A percentile compares a stretch with the other conserved stretches of the same genome.
Evolutionary conservation across 176 grass and related monocot genomes (phyloP).

Genomic region (Musa itinerans): DNA sequence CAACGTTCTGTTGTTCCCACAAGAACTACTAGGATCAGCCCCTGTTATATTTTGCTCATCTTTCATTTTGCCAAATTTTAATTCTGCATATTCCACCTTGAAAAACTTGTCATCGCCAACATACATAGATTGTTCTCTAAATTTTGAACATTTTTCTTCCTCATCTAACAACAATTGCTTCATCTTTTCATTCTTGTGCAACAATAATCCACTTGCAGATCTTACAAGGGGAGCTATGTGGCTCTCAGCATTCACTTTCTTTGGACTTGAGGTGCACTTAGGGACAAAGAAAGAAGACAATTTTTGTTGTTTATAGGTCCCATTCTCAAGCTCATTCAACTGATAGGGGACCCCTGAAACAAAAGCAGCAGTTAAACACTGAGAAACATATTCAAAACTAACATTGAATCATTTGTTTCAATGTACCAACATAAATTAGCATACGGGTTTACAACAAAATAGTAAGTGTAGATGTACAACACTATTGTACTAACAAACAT

Average conservation of each 20-base stretch:
- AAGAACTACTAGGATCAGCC: not conserved
- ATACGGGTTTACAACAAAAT: not conserved
- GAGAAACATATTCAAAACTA: not conserved
- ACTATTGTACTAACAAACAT: not conserved
- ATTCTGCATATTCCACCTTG: not conserved
- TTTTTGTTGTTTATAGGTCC: conserved; percentile 69
- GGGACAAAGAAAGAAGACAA: conserved; percentile 82
- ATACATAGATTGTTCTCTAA: not conserved
- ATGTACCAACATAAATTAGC: not conserved
- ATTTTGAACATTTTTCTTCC: not conserved
- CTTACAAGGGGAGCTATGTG: not conserved
- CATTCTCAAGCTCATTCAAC: conserved; percentile 52
- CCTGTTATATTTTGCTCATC: not conserved
- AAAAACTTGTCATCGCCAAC: not conserved
- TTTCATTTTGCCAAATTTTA: not conserved
- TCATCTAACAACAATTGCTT: not conserved
- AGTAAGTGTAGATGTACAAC: not conserved
- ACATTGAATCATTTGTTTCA: not conserved
- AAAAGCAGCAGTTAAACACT: conserved; percentile 6
- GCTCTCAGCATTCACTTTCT: conserved; percentile 8
- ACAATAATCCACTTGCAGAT: not conserved
- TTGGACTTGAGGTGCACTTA: conserved; percentile 29
- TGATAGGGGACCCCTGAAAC: conserved; percentile 57
- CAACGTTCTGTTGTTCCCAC: not conserved
- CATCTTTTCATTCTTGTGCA: not conserved